Evolutionary conservation across 495 filamentous ascomycete species (phyloP), one percentile per base, ranked within the genome.

Genomic region (Penicillium maclennaniae): DNA sequence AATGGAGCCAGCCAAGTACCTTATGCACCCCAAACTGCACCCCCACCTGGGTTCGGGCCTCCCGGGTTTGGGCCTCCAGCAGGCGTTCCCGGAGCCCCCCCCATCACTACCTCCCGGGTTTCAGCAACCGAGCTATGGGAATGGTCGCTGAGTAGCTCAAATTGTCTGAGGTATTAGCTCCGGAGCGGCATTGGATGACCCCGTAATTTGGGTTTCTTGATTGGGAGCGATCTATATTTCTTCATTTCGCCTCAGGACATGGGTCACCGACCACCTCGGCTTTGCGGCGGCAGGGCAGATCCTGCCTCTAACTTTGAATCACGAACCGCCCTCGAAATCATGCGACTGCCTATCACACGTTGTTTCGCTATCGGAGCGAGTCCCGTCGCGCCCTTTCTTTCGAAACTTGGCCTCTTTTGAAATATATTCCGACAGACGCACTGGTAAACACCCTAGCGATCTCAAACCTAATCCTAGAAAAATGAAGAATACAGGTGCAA

Each of bases 21-120:
- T 14, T 78, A 71, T 34, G 62, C 66, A 6, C 59, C 67, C 20
- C 71, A 72, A 51, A 67, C 72, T 31, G 75, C 70, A 36, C 74
- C 79, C 17, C 80, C 82, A 7, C 78, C 83, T 42, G 81, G 80
- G 6, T 80, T 83, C 54, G 77, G 70, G 1, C 77, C 82, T 16
- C 76, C 80, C 25, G 80, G 78, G 1, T 83, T 82, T 57, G 69
- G 62, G 7, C 69, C 75, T 19, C 62, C 71, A 28, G 46, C 58
- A 46, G 67, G 69, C 17, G 54, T 60, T 36, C 55, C 68, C 51
- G 70, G 68, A 10, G 58, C 67, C 26, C 72, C 71, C 71, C 1
- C 71, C 73, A 19, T 65, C 73, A 16, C 53, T 80, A 19, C 77
- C 77, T 6, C 75, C 74, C 16, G 77, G 76, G 6, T 82, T 80